Base-by-base conservation (phyloP, 495 filamentous ascomycete species). In the Paragyromitra xinjiangensis region DNA sequence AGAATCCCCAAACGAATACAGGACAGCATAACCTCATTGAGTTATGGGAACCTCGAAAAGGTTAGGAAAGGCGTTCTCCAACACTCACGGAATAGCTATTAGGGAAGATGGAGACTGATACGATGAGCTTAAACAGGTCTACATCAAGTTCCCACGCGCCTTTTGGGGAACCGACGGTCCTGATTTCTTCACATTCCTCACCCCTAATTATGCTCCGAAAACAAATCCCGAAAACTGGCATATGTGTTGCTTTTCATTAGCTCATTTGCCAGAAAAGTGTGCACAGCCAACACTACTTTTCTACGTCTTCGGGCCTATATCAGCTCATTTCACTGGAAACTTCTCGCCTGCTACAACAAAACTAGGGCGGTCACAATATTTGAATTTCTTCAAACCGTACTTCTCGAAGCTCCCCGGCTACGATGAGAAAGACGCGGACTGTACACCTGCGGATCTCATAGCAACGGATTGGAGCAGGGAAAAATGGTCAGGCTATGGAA, bases 41-140 rank as follows among this genome's bases (percentile, higher is more conserved):
- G 92, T 53, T 98, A 97, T 82, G 95, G 95, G 24, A 89, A 89
- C 61, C 88, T 99, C 0, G 95, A 99, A 83, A 98, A 99, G 85
- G 88, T 89, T 66, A 78, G 82, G 16, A 67, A 62, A n/a, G 34
- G 22, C 11, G 34, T 58, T 2, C 39, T 62, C 7, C 24, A 73
- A 24, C 12, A 71, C 26, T 45, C 44, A 66, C 19, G 37, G 34
- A 51, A 73, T 34, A 37, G 4, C 39, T 50, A 4, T 12, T 63
- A 3, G 19, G 16, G 29, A 73, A 16, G 7, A 42, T 65, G 1
- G 6, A 42, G 40, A 40, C 74, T 77, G 19, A 77, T 64, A 1
- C 34, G 24, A 12, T 58, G 59, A 42, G 34, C 1, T 50, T 51
- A 42, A 39, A 73, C 70, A 90, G 88, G 89, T 95, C 37, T 97